Percentiles rank a stretch among this genome's conserved stretches.
These are phyloP conservation scores for Talaromyces wortmannii DNA, from an alignment of 495 filamentous ascomycete species.

Conservation along the genomic window DNA sequence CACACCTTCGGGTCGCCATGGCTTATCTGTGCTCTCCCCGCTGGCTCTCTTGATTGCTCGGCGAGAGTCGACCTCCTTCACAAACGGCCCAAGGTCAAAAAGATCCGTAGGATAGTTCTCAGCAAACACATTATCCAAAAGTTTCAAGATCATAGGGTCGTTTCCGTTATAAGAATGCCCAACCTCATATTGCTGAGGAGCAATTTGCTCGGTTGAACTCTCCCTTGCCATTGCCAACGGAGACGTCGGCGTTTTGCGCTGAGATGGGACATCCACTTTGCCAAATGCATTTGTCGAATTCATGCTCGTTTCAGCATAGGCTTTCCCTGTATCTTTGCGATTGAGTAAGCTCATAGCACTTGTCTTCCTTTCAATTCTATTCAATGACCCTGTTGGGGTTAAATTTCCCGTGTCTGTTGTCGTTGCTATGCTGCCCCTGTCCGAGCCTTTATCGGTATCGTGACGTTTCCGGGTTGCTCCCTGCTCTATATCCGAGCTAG, in stretches of 20 bases:
- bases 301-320: constrained; percentile 75
- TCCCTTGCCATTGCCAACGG: constrained; percentile 24
- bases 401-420: constrained; percentile 28
- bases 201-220: constrained; percentile 11
- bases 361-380: constrained; percentile 49
- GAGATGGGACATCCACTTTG: constrained; percentile 68
- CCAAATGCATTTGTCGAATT: constrained; percentile 79
- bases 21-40: constrained; percentile 37
- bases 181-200: constrained; percentile 29
- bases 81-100: constrained; percentile 65
- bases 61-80: constrained; percentile 60
- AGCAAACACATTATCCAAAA: constrained; percentile 82
- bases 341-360: constrained; percentile 83
- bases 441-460: constrained; percentile 19
- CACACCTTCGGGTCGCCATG: constrained; percentile 80
- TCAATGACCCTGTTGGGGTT: constrained; percentile 15
- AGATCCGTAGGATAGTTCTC: constrained; percentile 83
- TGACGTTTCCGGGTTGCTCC: constrained; percentile 4
- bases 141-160: constrained; percentile 77
- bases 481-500: constrained; percentile 24
- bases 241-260: constrained; percentile 22
- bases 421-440: constrained; percentile 29
- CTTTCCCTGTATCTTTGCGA: constrained; percentile 70
- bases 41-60: constrained; percentile 57
- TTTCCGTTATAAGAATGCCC: constrained; percentile 78